Evolutionary conservation across 176 grass and related monocot species (phyloP).

Genomic region (Lolium rigidum): DNA sequence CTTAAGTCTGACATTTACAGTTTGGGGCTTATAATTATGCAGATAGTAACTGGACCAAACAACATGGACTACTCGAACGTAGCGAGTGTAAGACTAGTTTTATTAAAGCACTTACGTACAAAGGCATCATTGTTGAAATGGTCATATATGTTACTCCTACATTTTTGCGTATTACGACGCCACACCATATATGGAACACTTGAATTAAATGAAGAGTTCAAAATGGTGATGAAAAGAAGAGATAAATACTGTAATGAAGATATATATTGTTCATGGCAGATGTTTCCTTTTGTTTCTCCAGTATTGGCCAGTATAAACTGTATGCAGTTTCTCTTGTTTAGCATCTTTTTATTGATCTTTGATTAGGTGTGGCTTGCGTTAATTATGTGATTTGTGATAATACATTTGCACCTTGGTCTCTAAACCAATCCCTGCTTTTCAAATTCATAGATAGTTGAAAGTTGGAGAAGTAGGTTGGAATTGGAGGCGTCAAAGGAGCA

Average conservation of each 20-base stretch:
- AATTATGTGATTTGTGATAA: not conserved
- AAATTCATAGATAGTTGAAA: constrained; percentile 15
- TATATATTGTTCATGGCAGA: not conserved
- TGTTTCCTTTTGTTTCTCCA: not conserved
- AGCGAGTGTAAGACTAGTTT: not conserved
- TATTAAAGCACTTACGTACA: not conserved
- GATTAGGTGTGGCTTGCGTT: not conserved
- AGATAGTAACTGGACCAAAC: not conserved
- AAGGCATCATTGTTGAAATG: not conserved
- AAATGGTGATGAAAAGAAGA: not conserved
- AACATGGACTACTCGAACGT: not conserved
- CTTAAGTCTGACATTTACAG: not conserved
- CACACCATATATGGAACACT: not conserved
- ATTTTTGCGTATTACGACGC: not conserved
- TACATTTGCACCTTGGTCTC: not conserved
- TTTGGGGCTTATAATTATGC: not conserved
- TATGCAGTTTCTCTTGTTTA: not conserved
- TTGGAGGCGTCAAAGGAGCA: not conserved
- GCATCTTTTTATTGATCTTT: not conserved
- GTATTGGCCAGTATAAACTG: not conserved
- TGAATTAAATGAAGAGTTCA: not conserved
- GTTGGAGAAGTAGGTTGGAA: not conserved
- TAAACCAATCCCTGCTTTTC: not conserved
- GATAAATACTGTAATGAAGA: not conserved
- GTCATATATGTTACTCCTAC: not conserved